Evolutionary conservation across 495 filamentous ascomycete genomes (phyloP), one percentile per base, ranked within the genome.

Genomic region (Cercophora samala): DNA sequence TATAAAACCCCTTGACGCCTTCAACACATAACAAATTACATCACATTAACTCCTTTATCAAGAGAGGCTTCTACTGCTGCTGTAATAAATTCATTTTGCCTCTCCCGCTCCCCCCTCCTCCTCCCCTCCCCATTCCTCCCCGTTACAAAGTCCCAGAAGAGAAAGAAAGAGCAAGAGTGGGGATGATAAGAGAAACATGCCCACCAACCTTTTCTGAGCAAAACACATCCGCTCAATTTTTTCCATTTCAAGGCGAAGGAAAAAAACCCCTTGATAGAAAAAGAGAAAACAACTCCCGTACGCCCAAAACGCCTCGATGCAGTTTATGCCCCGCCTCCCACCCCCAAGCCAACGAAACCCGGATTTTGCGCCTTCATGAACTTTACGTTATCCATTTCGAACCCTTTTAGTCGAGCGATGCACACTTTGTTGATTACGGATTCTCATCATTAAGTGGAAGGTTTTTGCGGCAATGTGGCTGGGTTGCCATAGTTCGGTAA

Each of bases 401-500:
- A 46, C 19, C 53, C 53, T 56, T 18, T 56, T 63, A 46, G 53
- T 65, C 62, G 53, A 56, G 2, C n/a, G 64, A 68, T 67, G 21
- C 21, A 19, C 13, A 46, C 8, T 46, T 11, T 11, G 1, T 46
- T 46, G 37, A 46, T 46, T 46, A 46, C 6, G 8, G 37, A 46
- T 46, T 46, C 21, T 61, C 64, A 66, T 67, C 68, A 73, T 76
- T 72, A 72, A 64, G 77, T 77, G 23, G 82, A 78, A 67, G 84
- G 84, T 72, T 86, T 86, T 69, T 85, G 84, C 65, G 84, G 84
- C 64, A 86, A 74, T 37, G 82, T 81, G 21, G 83, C 83, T 32
- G 83, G 80, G 68, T 86, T 86, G 60, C 84, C 84, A 72, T 83
- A 86, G 60, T 80, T 82, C 52, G 83, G 80, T 62, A 86, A 78